These are phyloP conservation scores for Tarenaya hassleriana DNA, from an alignment of 345 rosid species.

Conservation along the genomic window DNA sequence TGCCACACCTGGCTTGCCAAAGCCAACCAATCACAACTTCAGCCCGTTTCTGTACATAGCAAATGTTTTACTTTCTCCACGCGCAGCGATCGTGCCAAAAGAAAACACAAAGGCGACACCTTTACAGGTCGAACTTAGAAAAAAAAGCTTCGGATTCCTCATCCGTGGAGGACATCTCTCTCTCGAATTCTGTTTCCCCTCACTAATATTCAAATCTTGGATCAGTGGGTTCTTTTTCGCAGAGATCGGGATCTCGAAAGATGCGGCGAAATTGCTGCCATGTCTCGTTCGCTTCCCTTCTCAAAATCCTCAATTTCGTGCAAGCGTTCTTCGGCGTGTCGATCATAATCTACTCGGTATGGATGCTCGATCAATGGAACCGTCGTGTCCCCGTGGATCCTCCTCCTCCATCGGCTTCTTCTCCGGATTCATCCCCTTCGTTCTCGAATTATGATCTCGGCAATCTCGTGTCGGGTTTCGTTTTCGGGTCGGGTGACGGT, in stretches of 20 bases:
- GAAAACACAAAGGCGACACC: no score
- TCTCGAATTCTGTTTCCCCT: no score
- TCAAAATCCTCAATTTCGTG: constrained; percentile 60
- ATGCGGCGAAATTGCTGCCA: constrained; percentile 78
- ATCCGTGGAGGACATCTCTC: no score
- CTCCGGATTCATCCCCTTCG: constrained; percentile 13
- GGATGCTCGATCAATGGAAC: constrained; percentile 86
- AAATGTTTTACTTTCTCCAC: no score
- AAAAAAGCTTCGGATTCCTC: no score
- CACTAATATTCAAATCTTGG: no score
- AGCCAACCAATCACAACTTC: no score
- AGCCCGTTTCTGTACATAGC: no score
- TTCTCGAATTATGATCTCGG: constrained; percentile 22
- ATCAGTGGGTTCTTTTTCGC: no score
- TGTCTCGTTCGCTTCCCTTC: constrained; percentile 47
- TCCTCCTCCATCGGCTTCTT: constrained; percentile 24
- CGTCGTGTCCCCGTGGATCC: constrained; percentile 35
- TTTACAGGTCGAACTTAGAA: no score
- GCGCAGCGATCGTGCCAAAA: no score
- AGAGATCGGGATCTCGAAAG: not conserved
- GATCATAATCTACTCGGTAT: constrained; percentile 61
- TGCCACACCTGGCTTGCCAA: no score
- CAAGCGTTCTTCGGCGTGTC: constrained; percentile 65
- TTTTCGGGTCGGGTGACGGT: constrained; percentile 33
- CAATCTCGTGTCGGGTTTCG: constrained; percentile 30